These are phyloP conservation scores for Canavalia gladiata DNA, from an alignment of 306 rosid species.

Conservation along the genomic window DNA sequence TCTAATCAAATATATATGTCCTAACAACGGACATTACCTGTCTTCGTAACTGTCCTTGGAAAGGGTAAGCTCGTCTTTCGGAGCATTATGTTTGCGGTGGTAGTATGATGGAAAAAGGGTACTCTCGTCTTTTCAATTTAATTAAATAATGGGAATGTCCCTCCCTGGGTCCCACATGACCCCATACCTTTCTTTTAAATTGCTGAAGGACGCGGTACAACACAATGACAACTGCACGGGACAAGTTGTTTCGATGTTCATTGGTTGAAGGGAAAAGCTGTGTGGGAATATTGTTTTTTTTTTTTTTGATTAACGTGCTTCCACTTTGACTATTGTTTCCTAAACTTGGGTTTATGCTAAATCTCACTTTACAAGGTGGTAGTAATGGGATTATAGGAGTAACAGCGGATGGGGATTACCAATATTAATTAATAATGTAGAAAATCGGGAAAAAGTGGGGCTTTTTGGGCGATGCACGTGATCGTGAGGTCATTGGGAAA, in stretches of 20 bases:
- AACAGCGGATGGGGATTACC: constrained; percentile 31
- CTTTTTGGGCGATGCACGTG: constrained; percentile 60
- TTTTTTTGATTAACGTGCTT: not conserved
- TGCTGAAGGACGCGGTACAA: constrained; percentile 40
- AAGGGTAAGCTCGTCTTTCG: constrained; percentile 31
- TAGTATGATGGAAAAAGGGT: not conserved
- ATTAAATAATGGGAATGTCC: constrained; percentile 38
- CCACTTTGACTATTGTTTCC: constrained; percentile 34
- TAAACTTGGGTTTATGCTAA: constrained; percentile 46
- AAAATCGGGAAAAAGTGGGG: constrained; percentile 23
- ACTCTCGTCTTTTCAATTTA: not conserved
- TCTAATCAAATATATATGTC: not conserved
- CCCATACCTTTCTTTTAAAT: constrained; percentile 3
- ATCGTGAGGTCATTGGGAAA: constrained; percentile 53
- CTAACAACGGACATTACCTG: constrained; percentile 59
- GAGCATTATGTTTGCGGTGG: not conserved
- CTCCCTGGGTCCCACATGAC: constrained; percentile 2
- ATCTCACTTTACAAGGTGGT: constrained; percentile 23
- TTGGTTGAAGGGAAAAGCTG: constrained; percentile 34
- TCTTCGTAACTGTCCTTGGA: constrained; percentile 40
- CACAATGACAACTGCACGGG: constrained; percentile 33
- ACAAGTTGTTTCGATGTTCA: constrained; percentile 34
- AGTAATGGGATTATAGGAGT: constrained; percentile 21
- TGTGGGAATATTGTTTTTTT: constrained; percentile 27
- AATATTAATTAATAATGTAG: not conserved